Conservation (phyloP, 768 basidiomycete genomes). For the Podaxis sp. region DNA sequence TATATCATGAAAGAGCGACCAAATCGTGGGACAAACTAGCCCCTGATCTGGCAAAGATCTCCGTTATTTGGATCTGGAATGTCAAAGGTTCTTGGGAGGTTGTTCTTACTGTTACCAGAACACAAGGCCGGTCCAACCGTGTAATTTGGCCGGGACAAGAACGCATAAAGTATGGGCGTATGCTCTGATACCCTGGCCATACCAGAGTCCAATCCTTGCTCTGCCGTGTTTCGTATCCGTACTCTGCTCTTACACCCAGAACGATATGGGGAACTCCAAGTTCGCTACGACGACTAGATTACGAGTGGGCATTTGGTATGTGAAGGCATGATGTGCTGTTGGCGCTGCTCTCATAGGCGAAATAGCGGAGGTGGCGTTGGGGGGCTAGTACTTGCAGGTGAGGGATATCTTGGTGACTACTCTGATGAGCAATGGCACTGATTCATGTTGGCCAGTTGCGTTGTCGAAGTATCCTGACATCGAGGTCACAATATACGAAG, state of each 20-base stretch:
- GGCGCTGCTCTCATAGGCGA: slow-evolving; percentile 13
- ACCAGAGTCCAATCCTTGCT: slow-evolving; percentile 5
- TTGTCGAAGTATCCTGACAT: slow-evolving; percentile 48
- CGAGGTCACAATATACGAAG: slow-evolving; percentile 54
- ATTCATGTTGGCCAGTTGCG: slow-evolving; percentile 26
- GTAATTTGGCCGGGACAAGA: slow-evolving; percentile 25
- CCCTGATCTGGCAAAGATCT: slow-evolving; percentile 31
- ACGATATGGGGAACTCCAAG: slow-evolving; percentile 6
- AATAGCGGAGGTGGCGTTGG: slow-evolving; percentile 50
- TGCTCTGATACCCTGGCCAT: slow-evolving; percentile 19
- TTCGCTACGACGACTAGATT: slow-evolving; percentile 28
- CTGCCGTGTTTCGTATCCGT: background rate
- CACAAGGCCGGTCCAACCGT: slow-evolving; percentile 43
- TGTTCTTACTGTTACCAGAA: slow-evolving; percentile 25
- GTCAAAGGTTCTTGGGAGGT: slow-evolving; percentile 38
- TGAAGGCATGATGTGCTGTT: slow-evolving; percentile 14
- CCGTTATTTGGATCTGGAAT: slow-evolving; percentile 32
- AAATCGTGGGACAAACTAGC: slow-evolving; percentile 37
- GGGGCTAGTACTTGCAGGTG: slow-evolving; percentile 40
- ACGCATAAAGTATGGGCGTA: slow-evolving; percentile 31
- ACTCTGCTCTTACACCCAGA: slow-evolving; percentile 6
- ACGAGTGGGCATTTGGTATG: slow-evolving; percentile 53
- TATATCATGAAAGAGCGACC: slow-evolving; percentile 25
- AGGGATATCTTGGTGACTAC: background rate
- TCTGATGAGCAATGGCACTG: slow-evolving; percentile 9